Percentiles rank a stretch among this genome's conserved stretches.
phyloP scores from a whole-genome alignment of 345 rosid species.

The Erysimum cheiranthoides region DNA sequence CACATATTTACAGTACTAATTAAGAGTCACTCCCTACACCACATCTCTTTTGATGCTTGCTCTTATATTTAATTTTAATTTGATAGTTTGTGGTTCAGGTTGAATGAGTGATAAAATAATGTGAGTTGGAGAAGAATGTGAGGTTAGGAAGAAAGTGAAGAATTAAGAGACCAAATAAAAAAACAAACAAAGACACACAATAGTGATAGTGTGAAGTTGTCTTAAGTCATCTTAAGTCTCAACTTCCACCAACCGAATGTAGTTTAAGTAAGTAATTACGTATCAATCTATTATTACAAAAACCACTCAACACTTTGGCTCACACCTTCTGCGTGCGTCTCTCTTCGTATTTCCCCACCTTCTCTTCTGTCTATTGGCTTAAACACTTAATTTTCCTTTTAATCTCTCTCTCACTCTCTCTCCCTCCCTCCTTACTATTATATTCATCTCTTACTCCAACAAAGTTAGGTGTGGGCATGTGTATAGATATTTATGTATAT shows the following conservation, averaged over 20 bases:
- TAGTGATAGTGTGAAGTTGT: conserved; percentile 39
- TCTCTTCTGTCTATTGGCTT: conserved; percentile 19
- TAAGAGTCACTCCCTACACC: neutral
- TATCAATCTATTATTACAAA: conserved; percentile 36
- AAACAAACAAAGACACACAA: neutral
- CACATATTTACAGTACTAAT: neutral
- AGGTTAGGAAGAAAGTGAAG: conserved; percentile 5
- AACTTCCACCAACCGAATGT: conserved; percentile 38
- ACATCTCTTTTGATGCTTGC: neutral
- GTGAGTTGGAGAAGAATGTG: conserved; percentile 25
- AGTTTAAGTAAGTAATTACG: conserved; percentile 40
- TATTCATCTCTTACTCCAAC: conserved; percentile 9
- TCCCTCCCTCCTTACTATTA: neutral
- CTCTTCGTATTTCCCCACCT: conserved; percentile 5
- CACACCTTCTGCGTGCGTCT: conserved; percentile 38
- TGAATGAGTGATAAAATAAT: conserved; percentile 13
- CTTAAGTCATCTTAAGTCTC: conserved; percentile 39
- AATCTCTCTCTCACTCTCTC: neutral
- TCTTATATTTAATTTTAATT: neutral
- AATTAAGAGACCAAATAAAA: neutral
- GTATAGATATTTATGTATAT: neutral
- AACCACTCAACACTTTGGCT: conserved; percentile 22
- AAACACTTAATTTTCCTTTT: neutral
- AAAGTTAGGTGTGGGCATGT: conserved; percentile 39
- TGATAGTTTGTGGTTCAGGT: neutral